A percentile compares a stretch with the other conserved stretches of the same genome.
These are phyloP conservation scores for Eimeria sp. DNA, from an alignment of 169 alveolate genomes.

Conservation along the genomic window DNA sequence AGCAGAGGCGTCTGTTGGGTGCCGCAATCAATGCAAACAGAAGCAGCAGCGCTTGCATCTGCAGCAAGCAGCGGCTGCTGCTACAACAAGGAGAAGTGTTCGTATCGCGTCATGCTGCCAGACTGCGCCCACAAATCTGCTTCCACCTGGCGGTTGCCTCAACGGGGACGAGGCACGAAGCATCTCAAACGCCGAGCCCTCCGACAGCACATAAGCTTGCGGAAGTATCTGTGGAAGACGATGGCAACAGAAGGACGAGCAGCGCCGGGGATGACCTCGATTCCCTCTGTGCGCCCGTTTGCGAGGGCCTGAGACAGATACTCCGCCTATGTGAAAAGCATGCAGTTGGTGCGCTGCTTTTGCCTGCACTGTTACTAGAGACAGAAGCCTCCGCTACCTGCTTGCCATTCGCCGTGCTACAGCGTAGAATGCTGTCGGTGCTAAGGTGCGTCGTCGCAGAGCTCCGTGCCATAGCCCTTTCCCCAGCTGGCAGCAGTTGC, in stretches of 20 bases:
- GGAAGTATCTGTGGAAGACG: background rate
- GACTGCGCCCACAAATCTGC: conserved; percentile 45
- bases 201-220: background rate
- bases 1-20: conserved; percentile 34
- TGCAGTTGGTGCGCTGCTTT: conserved; percentile 61
- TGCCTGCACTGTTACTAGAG: conserved; percentile 75
- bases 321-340: conserved; percentile 34
- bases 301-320: conserved; percentile 49
- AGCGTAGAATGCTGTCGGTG: conserved; percentile 76
- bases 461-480: conserved; percentile 41
- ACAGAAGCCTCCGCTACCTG: conserved; percentile 71
- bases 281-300: conserved; percentile 21
- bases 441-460: conserved; percentile 71
- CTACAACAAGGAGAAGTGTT: conserved; percentile 55
- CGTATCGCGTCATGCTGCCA: conserved; percentile 52
- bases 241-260: background rate
- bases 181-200: conserved; percentile 2
- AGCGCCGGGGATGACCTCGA: conserved; percentile 55
- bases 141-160: conserved; percentile 58
- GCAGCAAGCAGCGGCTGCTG: conserved; percentile 45
- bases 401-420: conserved; percentile 70
- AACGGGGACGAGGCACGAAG: conserved; percentile 6
- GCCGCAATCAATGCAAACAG: conserved; percentile 32
- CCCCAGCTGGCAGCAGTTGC: conserved; percentile 54
- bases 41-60: background rate